Conservation (phyloP, 805 yeast genomes). For the Lachancea dasiensis region DNA sequence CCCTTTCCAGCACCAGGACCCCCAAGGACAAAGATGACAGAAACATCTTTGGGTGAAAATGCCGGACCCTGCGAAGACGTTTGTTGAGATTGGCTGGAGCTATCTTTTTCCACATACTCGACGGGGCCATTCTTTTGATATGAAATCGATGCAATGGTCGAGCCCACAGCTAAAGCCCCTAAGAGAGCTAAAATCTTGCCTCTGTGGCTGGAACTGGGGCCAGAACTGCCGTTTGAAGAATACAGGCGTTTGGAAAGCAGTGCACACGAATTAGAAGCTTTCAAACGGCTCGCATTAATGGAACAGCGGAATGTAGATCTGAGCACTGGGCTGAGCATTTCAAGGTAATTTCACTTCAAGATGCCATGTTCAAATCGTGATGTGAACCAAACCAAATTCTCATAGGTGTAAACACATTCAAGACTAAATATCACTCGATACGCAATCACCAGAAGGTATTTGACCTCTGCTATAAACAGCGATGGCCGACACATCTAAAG, state of each 20-base stretch:
- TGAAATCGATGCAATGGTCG: conserved; percentile 39
- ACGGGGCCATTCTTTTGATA: conserved; percentile 41
- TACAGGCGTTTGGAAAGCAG: conserved; percentile 2
- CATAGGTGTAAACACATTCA: too few relatives aligned
- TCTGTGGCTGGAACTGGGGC: conserved; percentile 11
- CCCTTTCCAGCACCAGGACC: conserved; percentile 99
- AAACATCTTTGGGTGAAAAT: conserved; percentile 58
- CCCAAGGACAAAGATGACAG: conserved; percentile 86
- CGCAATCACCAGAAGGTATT: too few relatives aligned
- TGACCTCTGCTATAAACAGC: too few relatives aligned
- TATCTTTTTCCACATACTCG: conserved; percentile 37
- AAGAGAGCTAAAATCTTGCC: conserved; percentile 36
- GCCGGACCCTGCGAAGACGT: conserved; percentile 31
- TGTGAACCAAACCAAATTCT: too few relatives aligned
- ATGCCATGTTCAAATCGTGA: too few relatives aligned
- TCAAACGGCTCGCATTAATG: not conserved
- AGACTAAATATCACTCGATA: too few relatives aligned
- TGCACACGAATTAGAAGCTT: not conserved
- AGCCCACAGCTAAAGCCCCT: conserved; percentile 43
- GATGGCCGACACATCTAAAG: too few relatives aligned
- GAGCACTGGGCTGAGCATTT: not conserved
- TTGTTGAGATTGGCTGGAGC: not conserved
- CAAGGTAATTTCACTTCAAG: too few relatives aligned
- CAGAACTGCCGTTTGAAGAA: conserved; percentile 4
- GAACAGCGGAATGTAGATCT: not conserved